Base-by-base conservation (phyloP, 2,329 filamentous ascomycete species). In the Aspergillus clavatus region DNA sequence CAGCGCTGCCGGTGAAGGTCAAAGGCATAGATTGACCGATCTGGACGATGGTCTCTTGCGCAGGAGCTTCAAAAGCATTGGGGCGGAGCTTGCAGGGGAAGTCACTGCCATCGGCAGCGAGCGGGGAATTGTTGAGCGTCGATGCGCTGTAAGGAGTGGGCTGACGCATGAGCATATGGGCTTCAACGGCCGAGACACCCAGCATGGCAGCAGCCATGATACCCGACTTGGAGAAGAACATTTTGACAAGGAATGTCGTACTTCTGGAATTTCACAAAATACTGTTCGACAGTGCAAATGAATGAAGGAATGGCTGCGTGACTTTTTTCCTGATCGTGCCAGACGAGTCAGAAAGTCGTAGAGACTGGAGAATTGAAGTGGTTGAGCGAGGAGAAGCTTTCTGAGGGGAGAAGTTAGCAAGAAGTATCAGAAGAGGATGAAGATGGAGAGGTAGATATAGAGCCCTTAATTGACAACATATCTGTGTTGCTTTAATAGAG, bases 1-100 rank as follows among this genome's bases (percentile, higher is more conserved):
- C 81, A 2, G 89, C 90, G 39, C 76, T 72, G 27, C 89, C 90
- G 0, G 70, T 70, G 67, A 95, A 87, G 0, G 69, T 66, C 1
- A 96, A 74, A 0, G 71, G 64, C 57, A 86, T 80, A 0, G 66
- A 52, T 5, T 79, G 77, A 3, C 88, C 88, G 11, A 85, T 75
- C 0, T 76, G 71, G 67, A 86, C 87, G 1, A 72, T 62, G 56
- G 87, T 88, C 42, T 62, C 58, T 68, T 70, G 1, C 60, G 64
- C 68, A 1, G 73, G 70, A 0, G 75, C 70, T 4, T 56, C 39
- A 40, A 52, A 65, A 24, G 62, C 66, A 0, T 70, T 72, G 0
- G 55, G n/a, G 6, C 77, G 71, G 41, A 76, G 67, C 66, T 95
- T 90, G 81, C 93, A 97, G 0, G 93, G 93, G 62, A 87, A 98